These are phyloP conservation scores for Podospora australis DNA, from an alignment of 495 filamentous ascomycete species.

Conservation along the genomic window DNA sequence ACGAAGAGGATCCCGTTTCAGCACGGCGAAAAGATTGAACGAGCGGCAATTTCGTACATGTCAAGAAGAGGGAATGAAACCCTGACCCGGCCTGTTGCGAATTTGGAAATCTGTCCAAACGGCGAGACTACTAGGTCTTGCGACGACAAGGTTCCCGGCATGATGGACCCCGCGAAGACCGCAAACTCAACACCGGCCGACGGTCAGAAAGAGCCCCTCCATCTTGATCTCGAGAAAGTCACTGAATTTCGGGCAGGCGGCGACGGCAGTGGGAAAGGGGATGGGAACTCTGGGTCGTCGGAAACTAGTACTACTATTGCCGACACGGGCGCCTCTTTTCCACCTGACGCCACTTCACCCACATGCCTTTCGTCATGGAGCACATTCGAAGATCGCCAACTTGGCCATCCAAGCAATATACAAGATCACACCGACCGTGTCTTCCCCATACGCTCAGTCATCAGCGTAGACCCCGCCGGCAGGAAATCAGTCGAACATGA, in stretches of 20 bases:
- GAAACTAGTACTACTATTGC: constrained; percentile 1
- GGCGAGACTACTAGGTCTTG: constrained; percentile 4
- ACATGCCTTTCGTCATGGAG: constrained; percentile 23
- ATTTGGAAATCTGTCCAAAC: background rate
- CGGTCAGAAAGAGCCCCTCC: background rate
- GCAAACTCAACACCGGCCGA: background rate
- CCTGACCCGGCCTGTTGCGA: background rate
- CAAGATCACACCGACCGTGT: constrained; percentile 56
- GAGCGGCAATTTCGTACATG: too few species aligned
- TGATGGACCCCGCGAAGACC: background rate
- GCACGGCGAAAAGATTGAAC: too few species aligned
- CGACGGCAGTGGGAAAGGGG: background rate
- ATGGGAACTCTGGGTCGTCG: background rate
- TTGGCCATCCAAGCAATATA: constrained; percentile 16
- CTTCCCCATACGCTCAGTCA: constrained; percentile 76
- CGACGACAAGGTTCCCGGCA: background rate
- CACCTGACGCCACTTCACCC: constrained; percentile 8
- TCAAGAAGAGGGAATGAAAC: constrained; percentile 1
- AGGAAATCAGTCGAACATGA: constrained; percentile 32
- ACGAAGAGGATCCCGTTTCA: too few species aligned
- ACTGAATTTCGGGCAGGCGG: too few species aligned
- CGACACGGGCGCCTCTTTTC: constrained; percentile 5
- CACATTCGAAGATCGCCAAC: constrained; percentile 19
- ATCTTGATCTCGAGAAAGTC: too few species aligned
- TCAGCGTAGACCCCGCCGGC: constrained; percentile 55